These are phyloP conservation scores for Aspergillus fumigatus DNA, from an alignment of 2,329 filamentous ascomycete genomes.

Conservation along the genomic window DNA sequence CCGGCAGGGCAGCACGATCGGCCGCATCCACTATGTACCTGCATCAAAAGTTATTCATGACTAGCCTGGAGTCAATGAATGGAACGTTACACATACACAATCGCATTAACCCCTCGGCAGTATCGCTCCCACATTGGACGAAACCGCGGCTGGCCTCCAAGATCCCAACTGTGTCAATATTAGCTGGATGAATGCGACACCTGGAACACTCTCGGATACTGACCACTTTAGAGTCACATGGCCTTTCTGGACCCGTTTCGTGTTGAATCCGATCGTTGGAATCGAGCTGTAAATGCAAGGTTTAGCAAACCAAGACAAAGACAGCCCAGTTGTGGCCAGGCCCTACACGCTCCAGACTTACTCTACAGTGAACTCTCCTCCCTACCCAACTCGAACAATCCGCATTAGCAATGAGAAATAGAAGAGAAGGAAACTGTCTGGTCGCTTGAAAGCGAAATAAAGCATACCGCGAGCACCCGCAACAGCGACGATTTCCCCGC, in stretches of 20 bases:
- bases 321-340: neutral
- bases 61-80: neutral
- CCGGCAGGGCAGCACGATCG: constrained; percentile 72
- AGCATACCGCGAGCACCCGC: constrained; percentile 86
- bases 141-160: constrained; percentile 94
- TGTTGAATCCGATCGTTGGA: constrained; percentile 97
- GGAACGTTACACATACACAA: constrained; percentile 58
- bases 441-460: neutral
- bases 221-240: constrained; percentile 97
- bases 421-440: constrained; percentile 7
- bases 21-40: constrained; percentile 96
- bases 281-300: constrained; percentile 66
- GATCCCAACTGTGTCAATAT: constrained; percentile 67
- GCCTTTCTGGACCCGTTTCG: constrained; percentile 95
- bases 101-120: constrained; percentile 93
- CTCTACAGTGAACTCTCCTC: constrained; percentile 98
- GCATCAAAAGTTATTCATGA: constrained; percentile 10
- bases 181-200: constrained; percentile 10
- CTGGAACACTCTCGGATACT: constrained; percentile 23
- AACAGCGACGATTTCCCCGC: constrained; percentile 95
- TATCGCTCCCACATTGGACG: constrained; percentile 99
- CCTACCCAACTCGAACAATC: constrained; percentile 50
- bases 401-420: constrained; percentile 14
- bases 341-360: constrained; percentile 52
- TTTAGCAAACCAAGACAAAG: constrained; percentile 12